These are phyloP conservation scores for Acacia confusa DNA, from an alignment of 306 rosid genomes.

Conservation along the genomic window DNA sequence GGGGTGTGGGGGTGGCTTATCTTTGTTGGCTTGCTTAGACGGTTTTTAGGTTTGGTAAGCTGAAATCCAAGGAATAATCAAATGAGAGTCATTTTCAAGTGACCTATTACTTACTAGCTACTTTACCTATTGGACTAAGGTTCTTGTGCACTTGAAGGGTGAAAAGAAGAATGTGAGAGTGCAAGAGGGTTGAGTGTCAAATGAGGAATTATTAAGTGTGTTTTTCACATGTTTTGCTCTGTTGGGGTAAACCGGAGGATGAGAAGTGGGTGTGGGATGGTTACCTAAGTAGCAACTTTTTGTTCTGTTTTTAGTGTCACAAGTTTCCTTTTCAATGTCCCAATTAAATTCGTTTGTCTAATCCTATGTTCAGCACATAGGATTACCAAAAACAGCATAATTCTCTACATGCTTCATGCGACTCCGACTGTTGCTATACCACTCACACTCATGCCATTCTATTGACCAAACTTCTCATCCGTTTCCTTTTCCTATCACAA, in stretches of 20 bases:
- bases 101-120: neutral
- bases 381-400: neutral
- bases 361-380: neutral
- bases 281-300: constrained; percentile 49
- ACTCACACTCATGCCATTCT: neutral
- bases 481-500: neutral
- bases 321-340: constrained; percentile 1
- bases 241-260: constrained; percentile 27
- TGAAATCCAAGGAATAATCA: constrained; percentile 37
- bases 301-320: constrained; percentile 6
- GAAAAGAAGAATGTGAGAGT: neutral
- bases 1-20: neutral
- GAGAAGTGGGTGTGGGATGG: constrained; percentile 50
- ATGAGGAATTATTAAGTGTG: neutral
- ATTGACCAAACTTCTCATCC: neutral
- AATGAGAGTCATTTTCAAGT: constrained; percentile 2
- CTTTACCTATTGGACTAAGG: neutral
- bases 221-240: neutral
- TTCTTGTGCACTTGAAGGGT: neutral
- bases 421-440: neutral
- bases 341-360: neutral
- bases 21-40: constrained; percentile 64
- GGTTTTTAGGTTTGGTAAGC: constrained; percentile 78
- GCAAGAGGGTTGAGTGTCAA: constrained; percentile 8
- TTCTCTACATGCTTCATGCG: neutral